A percentile compares a stretch with the other conserved stretches of the same genome.
Conservation (phyloP, 148 eudicot species). For the Silene latifolia region DNA sequence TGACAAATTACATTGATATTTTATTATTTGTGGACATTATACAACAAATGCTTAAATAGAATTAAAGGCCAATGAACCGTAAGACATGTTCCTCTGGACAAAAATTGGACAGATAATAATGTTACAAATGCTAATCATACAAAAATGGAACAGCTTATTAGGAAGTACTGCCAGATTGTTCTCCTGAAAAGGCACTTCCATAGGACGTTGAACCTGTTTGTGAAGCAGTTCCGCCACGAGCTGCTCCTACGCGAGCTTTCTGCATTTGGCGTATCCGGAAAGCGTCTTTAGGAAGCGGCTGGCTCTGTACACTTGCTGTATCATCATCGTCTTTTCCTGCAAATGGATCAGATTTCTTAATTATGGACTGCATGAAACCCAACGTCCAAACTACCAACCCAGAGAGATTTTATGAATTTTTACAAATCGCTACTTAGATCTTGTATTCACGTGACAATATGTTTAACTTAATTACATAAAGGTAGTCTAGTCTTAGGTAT, state of each 20-base stretch:
- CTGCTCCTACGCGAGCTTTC: constrained; percentile 52
- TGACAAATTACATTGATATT: background rate
- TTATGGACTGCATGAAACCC: background rate
- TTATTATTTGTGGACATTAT: constrained; percentile 10
- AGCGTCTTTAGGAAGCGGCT: constrained; percentile 72
- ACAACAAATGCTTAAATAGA: background rate
- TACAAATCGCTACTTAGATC: no score
- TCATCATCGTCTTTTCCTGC: constrained; percentile 89
- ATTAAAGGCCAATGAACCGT: background rate
- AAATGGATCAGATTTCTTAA: background rate
- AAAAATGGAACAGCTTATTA: constrained; percentile 26
- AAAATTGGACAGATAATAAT: background rate
- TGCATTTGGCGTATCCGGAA: constrained; percentile 81
- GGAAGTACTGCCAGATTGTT: constrained; percentile 75
- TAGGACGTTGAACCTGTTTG: constrained; percentile 88
- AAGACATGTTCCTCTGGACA: background rate
- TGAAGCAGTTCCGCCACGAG: constrained; percentile 53
- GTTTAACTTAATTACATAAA: no score
- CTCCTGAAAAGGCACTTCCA: constrained; percentile 96
- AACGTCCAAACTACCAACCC: background rate
- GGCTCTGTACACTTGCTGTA: constrained; percentile 63
- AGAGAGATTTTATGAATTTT: no score
- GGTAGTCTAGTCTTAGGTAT: no score
- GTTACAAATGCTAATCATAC: constrained; percentile 19
- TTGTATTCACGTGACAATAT: no score